Conservation (phyloP, 306 rosid species). For the Arachis stenosperma region DNA sequence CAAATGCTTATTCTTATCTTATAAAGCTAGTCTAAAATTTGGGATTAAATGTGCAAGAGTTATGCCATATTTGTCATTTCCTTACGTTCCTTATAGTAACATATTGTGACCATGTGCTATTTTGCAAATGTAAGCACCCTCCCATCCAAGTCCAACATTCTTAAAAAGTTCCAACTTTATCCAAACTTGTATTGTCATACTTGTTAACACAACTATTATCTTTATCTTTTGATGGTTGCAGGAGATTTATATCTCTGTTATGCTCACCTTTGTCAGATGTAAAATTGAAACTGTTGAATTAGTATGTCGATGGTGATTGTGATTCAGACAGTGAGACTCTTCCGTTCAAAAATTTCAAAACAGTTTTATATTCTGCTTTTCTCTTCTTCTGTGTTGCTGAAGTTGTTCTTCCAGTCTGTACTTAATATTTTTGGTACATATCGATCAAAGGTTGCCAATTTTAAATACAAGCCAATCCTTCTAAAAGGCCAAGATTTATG, state of each 20-base stretch:
- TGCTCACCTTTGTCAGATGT: slow-evolving; percentile 12
- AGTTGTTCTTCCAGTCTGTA: neutral
- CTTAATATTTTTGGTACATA: neutral
- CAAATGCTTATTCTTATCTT: too few relatives aligned
- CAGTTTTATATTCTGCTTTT: slow-evolving; percentile 9
- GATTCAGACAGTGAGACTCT: neutral
- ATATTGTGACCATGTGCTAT: too few relatives aligned
- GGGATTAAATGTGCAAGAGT: too few relatives aligned
- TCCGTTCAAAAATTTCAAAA: slow-evolving; percentile 1
- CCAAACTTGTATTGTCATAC: neutral
- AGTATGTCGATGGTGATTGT: slow-evolving; percentile 9
- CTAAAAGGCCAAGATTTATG: neutral
- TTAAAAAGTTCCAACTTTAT: neutral
- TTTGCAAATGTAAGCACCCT: too few relatives aligned
- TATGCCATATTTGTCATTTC: too few relatives aligned
- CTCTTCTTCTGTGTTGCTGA: slow-evolving; percentile 8
- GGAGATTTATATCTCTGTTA: slow-evolving; percentile 2
- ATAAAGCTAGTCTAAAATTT: too few relatives aligned
- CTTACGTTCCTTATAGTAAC: too few relatives aligned
- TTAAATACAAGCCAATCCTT: neutral
- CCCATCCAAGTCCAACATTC: too few relatives aligned
- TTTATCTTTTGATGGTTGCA: slow-evolving; percentile 5
- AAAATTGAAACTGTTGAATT: slow-evolving; percentile 21
- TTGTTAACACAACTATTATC: neutral
- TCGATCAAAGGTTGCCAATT: neutral